phyloP scores from a whole-genome alignment of 345 rosid species.

The Heritiera fomes region DNA sequence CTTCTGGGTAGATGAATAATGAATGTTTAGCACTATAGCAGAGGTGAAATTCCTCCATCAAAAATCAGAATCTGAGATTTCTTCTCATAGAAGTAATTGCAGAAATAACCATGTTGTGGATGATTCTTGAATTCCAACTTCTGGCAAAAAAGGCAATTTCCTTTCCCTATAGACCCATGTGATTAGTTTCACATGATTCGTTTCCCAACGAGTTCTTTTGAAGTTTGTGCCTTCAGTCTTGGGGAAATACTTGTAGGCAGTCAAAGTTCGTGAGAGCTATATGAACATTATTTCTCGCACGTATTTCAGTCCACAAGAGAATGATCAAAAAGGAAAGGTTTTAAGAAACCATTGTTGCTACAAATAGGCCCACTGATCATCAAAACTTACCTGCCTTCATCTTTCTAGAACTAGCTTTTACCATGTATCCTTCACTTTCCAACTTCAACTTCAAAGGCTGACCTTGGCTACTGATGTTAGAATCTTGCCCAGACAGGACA shows the following conservation, averaged over 20 bases:
- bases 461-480: neutral
- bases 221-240: neutral
- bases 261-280: slow-evolving; percentile 11
- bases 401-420: neutral
- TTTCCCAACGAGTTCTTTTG: too few species aligned
- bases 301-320: neutral
- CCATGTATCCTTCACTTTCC: neutral
- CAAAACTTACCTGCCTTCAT: neutral
- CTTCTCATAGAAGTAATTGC: too few species aligned
- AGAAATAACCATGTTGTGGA: neutral
- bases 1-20: too few species aligned
- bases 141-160: too few species aligned
- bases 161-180: neutral
- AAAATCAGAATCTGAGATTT: too few species aligned
- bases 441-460: neutral
- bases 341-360: neutral
- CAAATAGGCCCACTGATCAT: neutral
- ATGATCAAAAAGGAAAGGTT: neutral
- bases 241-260: neutral
- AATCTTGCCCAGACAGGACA: neutral
- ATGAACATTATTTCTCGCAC: neutral
- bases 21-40: neutral
- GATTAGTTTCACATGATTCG: neutral
- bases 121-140: neutral
- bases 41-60: neutral